phyloP scores from a whole-genome alignment of 2,329 filamentous ascomycete genomes.

The Triangularia verruculosa region DNA sequence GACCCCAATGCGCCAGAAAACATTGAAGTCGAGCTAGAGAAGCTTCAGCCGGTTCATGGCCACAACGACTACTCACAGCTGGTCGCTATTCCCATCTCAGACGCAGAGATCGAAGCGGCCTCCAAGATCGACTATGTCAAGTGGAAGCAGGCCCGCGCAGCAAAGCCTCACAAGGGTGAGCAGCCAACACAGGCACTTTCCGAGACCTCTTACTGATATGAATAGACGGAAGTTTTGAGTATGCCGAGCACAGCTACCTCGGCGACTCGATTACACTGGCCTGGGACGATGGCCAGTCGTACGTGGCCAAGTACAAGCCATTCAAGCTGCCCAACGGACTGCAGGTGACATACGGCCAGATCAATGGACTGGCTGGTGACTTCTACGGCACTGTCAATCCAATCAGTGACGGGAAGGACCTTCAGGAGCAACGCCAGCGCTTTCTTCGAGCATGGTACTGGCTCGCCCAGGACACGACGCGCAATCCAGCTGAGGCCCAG shows the following conservation, averaged over 20 bases:
- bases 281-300: constrained; percentile 2
- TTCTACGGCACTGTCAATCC: constrained; percentile 19
- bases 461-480: neutral
- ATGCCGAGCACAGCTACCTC: constrained; percentile 4
- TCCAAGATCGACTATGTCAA: constrained; percentile 5
- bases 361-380: constrained; percentile 10
- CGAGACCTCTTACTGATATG: neutral
- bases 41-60: neutral
- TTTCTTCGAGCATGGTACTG: neutral
- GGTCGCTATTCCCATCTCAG: neutral
- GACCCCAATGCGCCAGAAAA: constrained; percentile 1
- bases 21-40: neutral
- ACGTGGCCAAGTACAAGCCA: constrained; percentile 2
- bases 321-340: constrained; percentile 8
- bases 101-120: neutral
- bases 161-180: neutral
- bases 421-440: constrained; percentile 1
- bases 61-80: constrained; percentile 6
- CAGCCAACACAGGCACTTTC: neutral
- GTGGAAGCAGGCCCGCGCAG: constrained; percentile 1
- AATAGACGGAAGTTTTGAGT: neutral
- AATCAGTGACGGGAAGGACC: constrained; percentile 10
- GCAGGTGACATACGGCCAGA: constrained; percentile 8
- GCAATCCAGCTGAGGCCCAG: constrained; percentile 5
- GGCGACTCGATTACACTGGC: neutral